Percentiles rank a stretch among this genome's conserved stretches.
Evolutionary conservation across 768 basidiomycete species (phyloP).

Genomic region (Mycena capillaripes): DNA sequence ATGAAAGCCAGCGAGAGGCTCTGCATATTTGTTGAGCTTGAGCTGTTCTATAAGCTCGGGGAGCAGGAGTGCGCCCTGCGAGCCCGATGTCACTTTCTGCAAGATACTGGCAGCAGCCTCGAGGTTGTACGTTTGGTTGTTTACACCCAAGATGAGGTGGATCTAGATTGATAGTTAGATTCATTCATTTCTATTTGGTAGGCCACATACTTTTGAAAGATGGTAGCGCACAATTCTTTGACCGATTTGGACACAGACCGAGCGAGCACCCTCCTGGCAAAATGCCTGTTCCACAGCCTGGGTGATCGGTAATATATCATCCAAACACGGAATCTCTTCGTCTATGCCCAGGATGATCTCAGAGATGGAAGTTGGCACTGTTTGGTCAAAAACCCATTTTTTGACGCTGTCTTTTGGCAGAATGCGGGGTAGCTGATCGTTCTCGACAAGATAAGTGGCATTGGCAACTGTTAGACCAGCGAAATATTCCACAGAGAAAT

Average conservation of each 20-base stretch:
- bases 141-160: conserved; percentile 2
- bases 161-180: conserved; percentile 3
- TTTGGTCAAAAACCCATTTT: too few species aligned
- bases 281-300: background rate
- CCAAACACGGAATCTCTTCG: background rate
- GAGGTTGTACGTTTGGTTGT: background rate
- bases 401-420: background rate
- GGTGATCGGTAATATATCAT: background rate
- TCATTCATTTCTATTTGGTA: too few species aligned
- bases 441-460: background rate
- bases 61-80: conserved; percentile 1
- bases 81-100: background rate
- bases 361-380: too few species aligned
- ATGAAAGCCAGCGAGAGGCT: conserved; percentile 7
- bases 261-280: background rate
- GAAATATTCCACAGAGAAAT: background rate
- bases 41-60: background rate
- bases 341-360: too few species aligned
- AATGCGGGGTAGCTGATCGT: background rate
- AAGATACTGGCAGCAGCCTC: background rate
- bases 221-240: background rate
- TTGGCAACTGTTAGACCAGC: background rate
- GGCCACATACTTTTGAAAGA: background rate
- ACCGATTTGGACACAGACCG: background rate
- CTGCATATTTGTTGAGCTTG: background rate